A percentile compares a stretch with the other conserved stretches of the same genome.
phyloP scores from a whole-genome alignment of 2,329 filamentous ascomycete genomes.

The Fusarium chuoi region DNA sequence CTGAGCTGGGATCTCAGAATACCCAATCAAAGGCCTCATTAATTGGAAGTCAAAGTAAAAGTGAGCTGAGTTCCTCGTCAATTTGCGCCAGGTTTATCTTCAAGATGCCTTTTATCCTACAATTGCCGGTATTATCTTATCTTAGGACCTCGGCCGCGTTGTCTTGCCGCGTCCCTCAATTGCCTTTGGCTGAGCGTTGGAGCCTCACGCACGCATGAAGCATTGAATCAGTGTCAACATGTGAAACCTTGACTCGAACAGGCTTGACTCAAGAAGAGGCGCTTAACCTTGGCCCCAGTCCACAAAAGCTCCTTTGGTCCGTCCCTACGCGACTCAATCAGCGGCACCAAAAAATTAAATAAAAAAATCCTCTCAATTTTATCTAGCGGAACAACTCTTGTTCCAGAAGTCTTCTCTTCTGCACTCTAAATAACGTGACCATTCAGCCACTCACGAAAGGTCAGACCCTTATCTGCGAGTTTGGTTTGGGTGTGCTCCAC shows the following conservation, averaged over 20 bases:
- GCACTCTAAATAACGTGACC: slow-evolving; percentile 29
- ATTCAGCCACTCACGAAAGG: slow-evolving; percentile 16
- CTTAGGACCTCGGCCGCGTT: neutral
- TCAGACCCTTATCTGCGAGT: slow-evolving; percentile 9
- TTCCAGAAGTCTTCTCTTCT: slow-evolving; percentile 19
- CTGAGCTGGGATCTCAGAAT: neutral
- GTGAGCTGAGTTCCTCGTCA: neutral
- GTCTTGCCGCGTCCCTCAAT: neutral
- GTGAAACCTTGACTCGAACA: slow-evolving; percentile 25
- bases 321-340: neutral
- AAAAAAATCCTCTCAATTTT: neutral
- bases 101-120: too few species aligned
- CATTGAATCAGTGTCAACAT: neutral
- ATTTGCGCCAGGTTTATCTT: neutral
- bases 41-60: neutral
- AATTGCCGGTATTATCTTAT: neutral
- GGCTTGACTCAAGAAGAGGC: slow-evolving; percentile 21
- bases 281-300: slow-evolving; percentile 10
- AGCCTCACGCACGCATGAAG: neutral
- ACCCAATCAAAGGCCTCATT: neutral
- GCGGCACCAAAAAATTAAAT: too few species aligned
- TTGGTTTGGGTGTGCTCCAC: slow-evolving; percentile 9
- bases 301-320: slow-evolving; percentile 2
- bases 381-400: slow-evolving; percentile 5
- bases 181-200: neutral